Percentiles rank a stretch among this genome's conserved stretches.
Conservation (phyloP, 257 asterid genomes). For the Jaltomata sinuosa region DNA sequence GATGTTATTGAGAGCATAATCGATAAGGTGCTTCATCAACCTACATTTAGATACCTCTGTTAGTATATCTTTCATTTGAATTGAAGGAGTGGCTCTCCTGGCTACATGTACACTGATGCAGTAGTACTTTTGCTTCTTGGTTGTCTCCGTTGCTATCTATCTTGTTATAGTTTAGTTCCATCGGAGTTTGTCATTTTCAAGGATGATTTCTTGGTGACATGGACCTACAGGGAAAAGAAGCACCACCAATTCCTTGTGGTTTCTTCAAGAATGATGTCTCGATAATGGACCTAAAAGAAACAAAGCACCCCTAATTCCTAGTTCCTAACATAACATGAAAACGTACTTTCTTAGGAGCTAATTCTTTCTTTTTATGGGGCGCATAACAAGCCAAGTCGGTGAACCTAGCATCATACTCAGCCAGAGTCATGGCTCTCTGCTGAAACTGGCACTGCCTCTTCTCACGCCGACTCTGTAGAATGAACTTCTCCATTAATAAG, state of each 20-base stretch:
- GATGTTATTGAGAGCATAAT: conserved; percentile 80
- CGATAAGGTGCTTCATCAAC: conserved; percentile 40
- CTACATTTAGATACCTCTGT: neutral
- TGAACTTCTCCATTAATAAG: neutral
- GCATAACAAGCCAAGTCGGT: neutral
- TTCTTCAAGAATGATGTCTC: neutral
- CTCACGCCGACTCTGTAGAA: neutral
- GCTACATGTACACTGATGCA: neutral
- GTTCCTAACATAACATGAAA: neutral
- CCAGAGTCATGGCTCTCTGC: neutral
- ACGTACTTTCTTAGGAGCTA: neutral
- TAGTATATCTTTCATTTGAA: neutral
- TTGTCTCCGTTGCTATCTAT: neutral
- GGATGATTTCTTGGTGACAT: neutral
- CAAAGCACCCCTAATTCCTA: neutral
- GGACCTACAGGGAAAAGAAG: neutral
- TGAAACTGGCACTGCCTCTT: neutral
- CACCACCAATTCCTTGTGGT: neutral
- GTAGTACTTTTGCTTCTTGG: neutral
- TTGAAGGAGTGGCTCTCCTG: neutral
- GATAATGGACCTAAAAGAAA: neutral
- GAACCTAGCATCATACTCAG: neutral
- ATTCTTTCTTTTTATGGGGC: neutral
- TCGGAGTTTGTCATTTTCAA: neutral
- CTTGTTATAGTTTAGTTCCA: neutral